Base-by-base conservation (phyloP, 2,329 filamentous ascomycete genomes). In the Helminthosporium solani region DNA sequence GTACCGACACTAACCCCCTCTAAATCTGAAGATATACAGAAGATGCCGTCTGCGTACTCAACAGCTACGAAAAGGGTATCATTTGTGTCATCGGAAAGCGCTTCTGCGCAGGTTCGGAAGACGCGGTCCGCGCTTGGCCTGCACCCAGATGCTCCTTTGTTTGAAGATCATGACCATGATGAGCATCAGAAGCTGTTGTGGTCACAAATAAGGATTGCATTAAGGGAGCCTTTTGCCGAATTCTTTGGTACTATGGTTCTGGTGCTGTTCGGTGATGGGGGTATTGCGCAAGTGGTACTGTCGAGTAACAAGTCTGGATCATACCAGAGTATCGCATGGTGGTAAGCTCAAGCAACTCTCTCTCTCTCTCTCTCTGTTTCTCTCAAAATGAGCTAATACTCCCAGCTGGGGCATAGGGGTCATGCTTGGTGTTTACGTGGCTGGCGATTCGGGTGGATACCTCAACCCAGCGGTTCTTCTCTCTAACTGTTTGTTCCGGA, bases 401-500 rank as follows among this genome's bases (percentile, higher is more conserved):
- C 31, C 14, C 31, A 68, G 66, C 30, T 73, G 70, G 64, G 64
- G 59, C 2, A 42, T 71, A 6, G 66, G 67, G 1, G 62, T 70
- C 3, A 70, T 73, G 69, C 58, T 72, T 2, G 70, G 84, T 3
- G 79, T 87, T 33, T 88, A 88, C 57, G 77, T 80, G n/a, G 75
- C 75, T 5, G 79, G 79, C 41, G 83, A 86, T 56, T 84, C 80
- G 3, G 85, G 85, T 7, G 83, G 80, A 1, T 85, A 87, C 60
- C 74, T 89, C 11, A 75, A 75, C 41, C 69, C 86, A 0, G 86
- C 84, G n/a, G 79, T 89, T 14, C 88, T 85, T 1, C 76, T 89
- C 21, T 77, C 80, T 49, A 86, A 84, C 68, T 88, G 85, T 60
- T 68, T 89, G 38, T 86, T 80, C 65, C 82, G 86, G 43, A 79